phyloP scores from a whole-genome alignment of 2,329 filamentous ascomycete genomes.

The Fusarium burgessii region DNA sequence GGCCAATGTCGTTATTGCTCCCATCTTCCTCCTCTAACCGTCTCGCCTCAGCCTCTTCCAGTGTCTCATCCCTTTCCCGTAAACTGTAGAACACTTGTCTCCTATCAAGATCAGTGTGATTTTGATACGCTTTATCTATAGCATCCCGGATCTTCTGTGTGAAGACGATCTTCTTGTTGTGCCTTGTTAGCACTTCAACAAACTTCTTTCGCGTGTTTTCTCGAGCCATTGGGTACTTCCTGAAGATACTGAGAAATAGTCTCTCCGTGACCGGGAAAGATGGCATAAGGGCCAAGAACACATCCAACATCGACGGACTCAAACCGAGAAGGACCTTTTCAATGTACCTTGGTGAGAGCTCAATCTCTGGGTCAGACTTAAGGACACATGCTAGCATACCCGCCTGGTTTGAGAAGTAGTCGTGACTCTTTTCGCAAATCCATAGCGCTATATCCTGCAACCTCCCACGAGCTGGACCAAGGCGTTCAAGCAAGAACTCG shows the following conservation, averaged over 20 bases:
- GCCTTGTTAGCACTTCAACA: not conserved
- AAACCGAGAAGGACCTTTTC: not conserved
- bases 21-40: not conserved
- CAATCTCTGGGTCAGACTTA: not conserved
- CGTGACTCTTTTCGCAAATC: not conserved
- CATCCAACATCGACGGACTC: not conserved
- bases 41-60: not conserved
- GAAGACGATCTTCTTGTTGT: not conserved
- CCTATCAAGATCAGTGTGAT: not conserved
- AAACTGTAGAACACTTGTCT: not conserved
- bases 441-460: not conserved
- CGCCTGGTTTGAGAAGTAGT: not conserved
- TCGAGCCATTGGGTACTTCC: not conserved
- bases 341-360: not conserved
- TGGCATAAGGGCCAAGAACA: not conserved
- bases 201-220: not conserved
- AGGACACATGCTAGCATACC: not conserved
- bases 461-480: not conserved
- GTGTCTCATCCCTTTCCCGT: not conserved
- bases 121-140: not conserved
- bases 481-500: not conserved
- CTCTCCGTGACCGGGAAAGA: not conserved
- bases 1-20: not conserved
- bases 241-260: constrained; percentile 3
- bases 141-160: not conserved